A percentile compares a stretch with the other conserved stretches of the same genome.
phyloP scores from a whole-genome alignment of 192 early-diverging fungal species.

The Irineochytrium annulatum region DNA sequence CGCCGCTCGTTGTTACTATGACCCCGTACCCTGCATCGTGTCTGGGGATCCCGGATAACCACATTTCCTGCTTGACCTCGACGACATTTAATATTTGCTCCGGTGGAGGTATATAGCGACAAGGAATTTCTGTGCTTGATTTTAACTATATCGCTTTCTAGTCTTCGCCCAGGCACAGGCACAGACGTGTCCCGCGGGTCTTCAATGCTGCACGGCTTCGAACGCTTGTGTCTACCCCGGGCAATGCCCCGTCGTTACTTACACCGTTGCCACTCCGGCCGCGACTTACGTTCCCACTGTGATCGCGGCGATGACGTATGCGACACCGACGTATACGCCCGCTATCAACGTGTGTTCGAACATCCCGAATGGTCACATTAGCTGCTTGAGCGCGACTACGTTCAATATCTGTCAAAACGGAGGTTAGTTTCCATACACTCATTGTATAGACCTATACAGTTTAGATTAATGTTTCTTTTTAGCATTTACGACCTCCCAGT shows the following conservation, averaged over 20 bases:
- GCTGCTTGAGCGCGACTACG: conserved; percentile 3
- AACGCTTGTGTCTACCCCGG: conserved; percentile 6
- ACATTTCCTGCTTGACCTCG: background rate
- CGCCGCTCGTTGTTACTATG: background rate
- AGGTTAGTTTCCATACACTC: no score
- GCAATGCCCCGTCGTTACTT: background rate
- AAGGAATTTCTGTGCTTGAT: background rate
- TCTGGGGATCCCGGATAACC: conserved; percentile 1
- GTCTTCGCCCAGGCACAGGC: background rate
- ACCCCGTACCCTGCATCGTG: background rate
- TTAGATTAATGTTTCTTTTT: no score
- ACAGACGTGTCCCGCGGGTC: background rate
- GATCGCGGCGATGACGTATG: no score
- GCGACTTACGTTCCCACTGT: conserved; percentile 1
- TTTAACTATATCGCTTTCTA: background rate
- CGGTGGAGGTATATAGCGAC: background rate
- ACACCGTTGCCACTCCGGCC: background rate
- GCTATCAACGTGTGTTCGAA: no score
- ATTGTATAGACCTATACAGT: no score
- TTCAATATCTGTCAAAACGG: conserved; percentile 5
- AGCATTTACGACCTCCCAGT: no score
- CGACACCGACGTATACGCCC: no score
- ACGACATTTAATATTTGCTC: background rate
- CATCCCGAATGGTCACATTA: background rate
- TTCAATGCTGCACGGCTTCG: background rate